Percentiles rank a stretch among this genome's conserved stretches.
These are phyloP conservation scores for Xylaria nigripes DNA, from an alignment of 495 filamentous ascomycete species.

Conservation along the genomic window DNA sequence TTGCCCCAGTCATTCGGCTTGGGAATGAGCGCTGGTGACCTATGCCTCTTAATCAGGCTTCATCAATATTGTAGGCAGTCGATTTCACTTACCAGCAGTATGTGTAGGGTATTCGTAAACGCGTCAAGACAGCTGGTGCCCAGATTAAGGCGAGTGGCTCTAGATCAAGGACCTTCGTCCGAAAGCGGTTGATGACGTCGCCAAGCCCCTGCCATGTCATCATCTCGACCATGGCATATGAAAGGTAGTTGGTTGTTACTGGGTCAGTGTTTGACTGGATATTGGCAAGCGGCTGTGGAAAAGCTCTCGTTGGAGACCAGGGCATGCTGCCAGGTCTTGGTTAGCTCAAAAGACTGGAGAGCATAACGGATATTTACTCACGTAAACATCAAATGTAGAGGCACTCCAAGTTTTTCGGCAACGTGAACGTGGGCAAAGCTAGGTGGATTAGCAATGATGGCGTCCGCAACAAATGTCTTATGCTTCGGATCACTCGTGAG, in stretches of 20 bases:
- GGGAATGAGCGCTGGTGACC: slow-evolving; percentile 63
- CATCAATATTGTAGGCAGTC: neutral
- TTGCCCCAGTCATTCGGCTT: slow-evolving; percentile 70
- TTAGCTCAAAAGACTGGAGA: slow-evolving; percentile 37
- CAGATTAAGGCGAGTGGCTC: slow-evolving; percentile 59
- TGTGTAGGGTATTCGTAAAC: slow-evolving; percentile 63
- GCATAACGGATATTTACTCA: slow-evolving; percentile 35
- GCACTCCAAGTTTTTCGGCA: slow-evolving; percentile 71
- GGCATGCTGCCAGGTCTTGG: slow-evolving; percentile 42
- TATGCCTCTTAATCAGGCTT: slow-evolving; percentile 33
- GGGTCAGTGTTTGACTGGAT: slow-evolving; percentile 56
- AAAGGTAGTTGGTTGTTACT: slow-evolving; percentile 60
- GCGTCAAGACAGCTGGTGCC: slow-evolving; percentile 56
- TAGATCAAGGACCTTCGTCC: slow-evolving; percentile 55
- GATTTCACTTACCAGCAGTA: slow-evolving; percentile 56
- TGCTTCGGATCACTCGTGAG: slow-evolving; percentile 11
- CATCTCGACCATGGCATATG: slow-evolving; percentile 68
- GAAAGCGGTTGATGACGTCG: slow-evolving; percentile 65
- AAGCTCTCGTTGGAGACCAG: slow-evolving; percentile 59
- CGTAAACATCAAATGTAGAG: slow-evolving; percentile 78
- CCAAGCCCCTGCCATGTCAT: slow-evolving; percentile 77
- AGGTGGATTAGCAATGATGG: slow-evolving; percentile 78
- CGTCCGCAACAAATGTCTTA: slow-evolving; percentile 67
- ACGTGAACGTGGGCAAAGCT: slow-evolving; percentile 76
- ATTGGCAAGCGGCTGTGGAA: slow-evolving; percentile 66